These are phyloP conservation scores for Acephala macrosclerotiorum DNA, from an alignment of 2,329 filamentous ascomycete species.

Conservation along the genomic window DNA sequence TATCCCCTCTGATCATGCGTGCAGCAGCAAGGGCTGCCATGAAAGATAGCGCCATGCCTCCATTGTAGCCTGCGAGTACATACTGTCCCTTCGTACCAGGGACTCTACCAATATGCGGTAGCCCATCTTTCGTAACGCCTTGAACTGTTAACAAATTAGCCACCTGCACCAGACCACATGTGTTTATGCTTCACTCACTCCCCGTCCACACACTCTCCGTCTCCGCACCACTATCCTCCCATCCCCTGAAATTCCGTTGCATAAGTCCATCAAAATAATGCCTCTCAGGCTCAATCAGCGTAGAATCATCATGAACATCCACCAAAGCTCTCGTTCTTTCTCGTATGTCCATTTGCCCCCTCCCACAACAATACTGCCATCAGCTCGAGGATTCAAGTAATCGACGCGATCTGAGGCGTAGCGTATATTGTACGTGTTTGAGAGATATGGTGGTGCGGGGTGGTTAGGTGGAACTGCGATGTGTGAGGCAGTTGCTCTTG, in stretches of 20 bases:
- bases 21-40: conserved; percentile 49
- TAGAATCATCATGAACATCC: conserved; percentile 53
- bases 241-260: conserved; percentile 55
- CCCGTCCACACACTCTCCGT: conserved; percentile 38
- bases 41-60: conserved; percentile 56
- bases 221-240: conserved; percentile 51
- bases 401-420: conserved; percentile 63
- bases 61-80: conserved; percentile 56
- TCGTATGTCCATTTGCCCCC: conserved; percentile 44
- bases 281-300: conserved; percentile 50
- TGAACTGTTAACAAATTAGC: not conserved
- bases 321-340: conserved; percentile 49
- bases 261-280: conserved; percentile 57
- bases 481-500: conserved; percentile 49
- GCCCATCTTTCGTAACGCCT: not conserved
- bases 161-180: not conserved
- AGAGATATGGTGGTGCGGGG: conserved; percentile 44
- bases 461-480: conserved; percentile 31
- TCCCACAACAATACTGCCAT: conserved; percentile 46
- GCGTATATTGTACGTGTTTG: conserved; percentile 50
- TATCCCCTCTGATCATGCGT: conserved; percentile 43
- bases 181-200: conserved; percentile 2
- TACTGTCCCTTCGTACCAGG: conserved; percentile 49
- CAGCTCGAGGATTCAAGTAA: conserved; percentile 40
- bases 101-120: conserved; percentile 48